These are phyloP conservation scores for Hypoxylon crocopeplum DNA, from an alignment of 495 filamentous ascomycete species.

Conservation along the genomic window DNA sequence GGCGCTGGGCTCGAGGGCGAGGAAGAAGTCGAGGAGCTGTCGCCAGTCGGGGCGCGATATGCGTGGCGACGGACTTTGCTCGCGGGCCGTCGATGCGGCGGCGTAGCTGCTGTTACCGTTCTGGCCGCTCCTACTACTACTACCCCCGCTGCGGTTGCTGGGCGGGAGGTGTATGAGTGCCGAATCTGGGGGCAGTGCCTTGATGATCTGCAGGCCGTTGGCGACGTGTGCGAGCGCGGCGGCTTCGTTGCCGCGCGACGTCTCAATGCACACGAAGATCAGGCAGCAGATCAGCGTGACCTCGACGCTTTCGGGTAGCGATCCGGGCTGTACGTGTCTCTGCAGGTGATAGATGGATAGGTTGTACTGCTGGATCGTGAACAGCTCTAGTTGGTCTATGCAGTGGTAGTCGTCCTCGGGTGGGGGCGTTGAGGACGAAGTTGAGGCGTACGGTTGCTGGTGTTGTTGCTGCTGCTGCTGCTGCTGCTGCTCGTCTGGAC, in stretches of 20 bases:
- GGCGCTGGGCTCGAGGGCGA: constrained; percentile 38
- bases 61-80: not conserved
- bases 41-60: constrained; percentile 39
- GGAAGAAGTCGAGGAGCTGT: constrained; percentile 46
- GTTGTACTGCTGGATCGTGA: constrained; percentile 52
- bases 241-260: constrained; percentile 41
- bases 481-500: constrained; percentile 1
- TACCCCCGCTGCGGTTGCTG: constrained; percentile 11
- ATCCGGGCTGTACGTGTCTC: constrained; percentile 34
- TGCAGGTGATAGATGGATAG: constrained; percentile 44
- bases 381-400: constrained; percentile 42
- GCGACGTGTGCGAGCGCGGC: constrained; percentile 44
- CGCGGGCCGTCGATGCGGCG: not conserved
- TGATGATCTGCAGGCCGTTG: constrained; percentile 49
- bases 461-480: too few relatives aligned
- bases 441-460: not conserved
- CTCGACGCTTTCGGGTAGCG: constrained; percentile 39
- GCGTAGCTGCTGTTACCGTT: too few relatives aligned
- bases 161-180: constrained; percentile 3
- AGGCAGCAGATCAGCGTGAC: constrained; percentile 49
- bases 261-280: constrained; percentile 49
- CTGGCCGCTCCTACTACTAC: too few relatives aligned
- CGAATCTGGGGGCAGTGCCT: constrained; percentile 34
- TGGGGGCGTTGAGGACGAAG: not conserved
- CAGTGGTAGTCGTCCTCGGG: constrained; percentile 5